Evolutionary conservation across 1,284 basidiomycete species (phyloP), one percentile per base, ranked within the genome.

Genomic region (Dichomitus squalens): DNA sequence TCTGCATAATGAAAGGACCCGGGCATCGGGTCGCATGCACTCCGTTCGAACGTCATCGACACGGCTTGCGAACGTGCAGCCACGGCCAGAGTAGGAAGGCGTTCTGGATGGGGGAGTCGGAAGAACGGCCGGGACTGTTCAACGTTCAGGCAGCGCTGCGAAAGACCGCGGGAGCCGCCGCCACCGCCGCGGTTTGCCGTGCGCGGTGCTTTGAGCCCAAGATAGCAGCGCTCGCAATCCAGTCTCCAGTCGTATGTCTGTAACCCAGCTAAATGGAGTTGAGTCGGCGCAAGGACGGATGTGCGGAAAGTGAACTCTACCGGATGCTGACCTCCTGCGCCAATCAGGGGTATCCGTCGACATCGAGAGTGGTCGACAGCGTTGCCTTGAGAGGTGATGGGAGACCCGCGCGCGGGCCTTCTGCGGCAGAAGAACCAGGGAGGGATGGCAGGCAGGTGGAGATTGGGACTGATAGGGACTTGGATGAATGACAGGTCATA

Each of bases 1-100:
- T 57, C 55, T 39, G 49, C 55, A 48, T 39, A 52, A 57, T 52
- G 35, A 48, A 57, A 36, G 50, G 36, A 27, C 55, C 41, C 18
- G 41, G 35, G 5, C 39, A 31, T 34, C 49, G 49, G 55, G 36
- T n/a, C n/a, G n/a, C n/a, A n/a, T n/a, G n/a, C n/a, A n/a, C n/a
- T n/a, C n/a, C n/a, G n/a, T n/a, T n/a, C n/a, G n/a, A n/a, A n/a
- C 41, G 25, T 29, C 41, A 44, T 44, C 25, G 25, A n/a, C n/a
- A 44, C 18, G 23, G 23, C 9, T 23, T 29, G 18, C 25, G 25
- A 27, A 43, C 20, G 35, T 18, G 16, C 16, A 7, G 6, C 12
- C 29, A 14, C 14, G 7, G 20, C 18, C 38, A 20, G 31, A 25
- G n/a, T n/a, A n/a, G n/a, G n/a, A 27, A n/a, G 25, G 7, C 16